A percentile compares a stretch with the other conserved stretches of the same genome.
Conservation (phyloP, 1,284 basidiomycete species). For the Sporisorium iseilematis-ciliati region DNA sequence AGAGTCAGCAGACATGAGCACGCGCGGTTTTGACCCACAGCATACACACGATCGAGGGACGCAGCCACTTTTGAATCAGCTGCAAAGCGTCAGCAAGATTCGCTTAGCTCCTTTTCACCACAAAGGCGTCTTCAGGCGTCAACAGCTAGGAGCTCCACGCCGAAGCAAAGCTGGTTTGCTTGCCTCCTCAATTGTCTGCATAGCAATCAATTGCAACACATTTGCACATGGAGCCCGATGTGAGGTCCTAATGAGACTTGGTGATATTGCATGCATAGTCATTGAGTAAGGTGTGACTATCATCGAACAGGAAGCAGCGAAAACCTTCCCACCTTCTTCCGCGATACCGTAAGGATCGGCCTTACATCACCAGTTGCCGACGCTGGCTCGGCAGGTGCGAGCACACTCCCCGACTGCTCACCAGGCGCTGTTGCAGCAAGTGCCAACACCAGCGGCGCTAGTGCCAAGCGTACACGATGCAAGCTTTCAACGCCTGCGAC, state of each 20-base stretch:
- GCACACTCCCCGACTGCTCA: neutral
- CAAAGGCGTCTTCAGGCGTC: slow-evolving; percentile 21
- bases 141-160: neutral
- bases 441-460: slow-evolving; percentile 27
- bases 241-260: neutral
- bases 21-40: neutral
- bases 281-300: neutral
- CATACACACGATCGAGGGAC: neutral
- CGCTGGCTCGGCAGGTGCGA: slow-evolving; percentile 30
- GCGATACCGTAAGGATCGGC: slow-evolving; percentile 21
- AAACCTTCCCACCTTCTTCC: slow-evolving; percentile 28
- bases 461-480: slow-evolving; percentile 26
- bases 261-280: neutral
- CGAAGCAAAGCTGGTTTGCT: neutral
- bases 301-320: slow-evolving; percentile 34
- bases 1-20: neutral
- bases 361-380: slow-evolving; percentile 21
- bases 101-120: neutral
- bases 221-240: neutral
- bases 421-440: slow-evolving; percentile 22
- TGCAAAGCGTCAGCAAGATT: neutral
- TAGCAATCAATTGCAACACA: neutral
- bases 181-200: neutral
- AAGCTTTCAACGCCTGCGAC: slow-evolving; percentile 13
- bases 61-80: neutral